Evolutionary conservation across 805 yeast species (phyloP), one percentile per base, ranked within the genome.

Genomic region (Yamadazyma olivae): DNA sequence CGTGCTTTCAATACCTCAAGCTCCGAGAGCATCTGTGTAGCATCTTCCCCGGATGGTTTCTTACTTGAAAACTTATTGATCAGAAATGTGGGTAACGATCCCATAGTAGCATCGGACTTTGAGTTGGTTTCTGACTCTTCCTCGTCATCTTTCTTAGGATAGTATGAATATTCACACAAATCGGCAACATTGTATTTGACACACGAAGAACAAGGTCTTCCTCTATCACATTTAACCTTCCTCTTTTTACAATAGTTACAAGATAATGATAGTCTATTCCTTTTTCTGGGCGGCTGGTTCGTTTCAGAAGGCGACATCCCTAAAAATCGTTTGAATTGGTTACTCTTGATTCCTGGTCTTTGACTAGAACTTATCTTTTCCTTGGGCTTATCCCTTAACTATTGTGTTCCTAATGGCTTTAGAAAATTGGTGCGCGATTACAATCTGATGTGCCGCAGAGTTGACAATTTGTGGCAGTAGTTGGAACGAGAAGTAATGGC

Each of bases 151-250:
- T 17, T n/a, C 8, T 13, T n/a, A 6, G 24, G n/a, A 17, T 30
- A 17, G 16, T 30, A 30, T 5, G 61, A 40, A 39, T 67, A 67
- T 23, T 57, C 59, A 41, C 74, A 67, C 24, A 61, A 38, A 38
- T 66, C 67, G 8, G 59, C 55, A 17, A 64, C 71, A 16, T 63
- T 59, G 43, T 67, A 62, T 38, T 55, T 56, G 13, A 61, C 56
- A 45, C 74, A 67, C 5, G 70, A 69, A 4, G 64, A 53, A 43
- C 74, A 67, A 2, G 74, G 74, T 31, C 53, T 48, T 12, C 45
- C 61, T 36, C 65, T 62, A 44, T 67, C 71, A 49, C 73, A 67
- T 40, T 61, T 64, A 42, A 67, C 72, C 46, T 67, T 67, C 6
- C 74, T 41, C 33, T 55, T 58, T 40, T 65, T 64, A 46, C 74